Percentiles rank a stretch among this genome's conserved stretches.
Evolutionary conservation across 257 asterid species (phyloP).

Genomic region (Henckelia pumila): DNA sequence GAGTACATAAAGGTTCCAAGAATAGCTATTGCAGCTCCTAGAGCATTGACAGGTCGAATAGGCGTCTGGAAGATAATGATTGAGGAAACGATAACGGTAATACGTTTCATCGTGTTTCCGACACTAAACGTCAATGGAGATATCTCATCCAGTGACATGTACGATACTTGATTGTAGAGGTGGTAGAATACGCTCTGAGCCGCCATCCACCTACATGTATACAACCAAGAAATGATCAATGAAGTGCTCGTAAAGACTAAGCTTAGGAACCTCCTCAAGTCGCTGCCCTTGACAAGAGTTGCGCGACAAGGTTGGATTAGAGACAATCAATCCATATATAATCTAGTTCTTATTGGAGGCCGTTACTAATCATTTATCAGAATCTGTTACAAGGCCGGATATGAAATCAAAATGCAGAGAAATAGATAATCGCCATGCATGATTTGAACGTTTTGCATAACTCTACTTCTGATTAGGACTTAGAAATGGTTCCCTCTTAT

Average conservation of each 20-base stretch:
- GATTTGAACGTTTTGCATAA: neutral
- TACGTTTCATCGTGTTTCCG: slow-evolving; percentile 96
- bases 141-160: slow-evolving; percentile 95
- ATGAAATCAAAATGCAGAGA: neutral
- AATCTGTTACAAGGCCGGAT: too few relatives aligned
- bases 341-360: neutral
- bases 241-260: neutral
- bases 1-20: slow-evolving; percentile 96
- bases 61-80: slow-evolving; percentile 93
- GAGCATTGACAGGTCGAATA: slow-evolving; percentile 85
- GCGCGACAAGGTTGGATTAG: neutral
- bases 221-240: slow-evolving; percentile 23
- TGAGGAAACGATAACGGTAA: slow-evolving; percentile 88
- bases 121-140: slow-evolving; percentile 94
- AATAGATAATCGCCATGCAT: neutral
- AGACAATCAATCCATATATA: neutral
- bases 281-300: neutral
- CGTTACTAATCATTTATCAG: neutral
- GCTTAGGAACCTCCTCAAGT: neutral
- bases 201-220: slow-evolving; percentile 79
- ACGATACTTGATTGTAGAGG: slow-evolving; percentile 93
- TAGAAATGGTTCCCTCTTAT: too few relatives aligned
- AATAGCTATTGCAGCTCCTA: slow-evolving; percentile 95
- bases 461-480: neutral
- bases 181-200: slow-evolving; percentile 95